A percentile compares a stretch with the other conserved stretches of the same genome.
These are phyloP conservation scores for Lactarius quietus DNA, from an alignment of 768 basidiomycete genomes.

Conservation along the genomic window DNA sequence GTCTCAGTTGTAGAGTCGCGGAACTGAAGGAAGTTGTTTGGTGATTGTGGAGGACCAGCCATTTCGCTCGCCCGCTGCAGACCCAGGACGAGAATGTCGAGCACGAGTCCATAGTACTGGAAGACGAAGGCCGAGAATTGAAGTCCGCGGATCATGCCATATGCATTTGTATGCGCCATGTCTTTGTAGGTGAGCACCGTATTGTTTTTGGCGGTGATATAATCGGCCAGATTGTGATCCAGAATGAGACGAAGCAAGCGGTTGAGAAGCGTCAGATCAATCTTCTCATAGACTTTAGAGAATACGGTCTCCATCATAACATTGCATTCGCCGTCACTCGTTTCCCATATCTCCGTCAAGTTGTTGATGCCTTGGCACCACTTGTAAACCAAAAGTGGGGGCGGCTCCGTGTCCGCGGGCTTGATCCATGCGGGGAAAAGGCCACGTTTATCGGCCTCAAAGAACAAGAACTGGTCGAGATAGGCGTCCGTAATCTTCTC, in stretches of 20 bases:
- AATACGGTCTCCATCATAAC: conserved; percentile 99
- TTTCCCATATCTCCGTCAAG: conserved; percentile 97
- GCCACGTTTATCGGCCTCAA: conserved; percentile 97
- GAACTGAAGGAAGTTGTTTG: conserved; percentile 98
- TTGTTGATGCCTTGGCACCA: conserved; percentile 99
- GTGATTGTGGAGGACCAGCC: conserved; percentile 96
- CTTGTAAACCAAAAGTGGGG: conserved; percentile 96
- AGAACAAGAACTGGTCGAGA: conserved; percentile 97
- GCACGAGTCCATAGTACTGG: conserved; percentile 96
- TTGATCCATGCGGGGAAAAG: conserved; percentile 99
- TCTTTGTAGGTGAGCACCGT: conserved; percentile 93
- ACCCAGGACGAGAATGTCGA: conserved; percentile 93
- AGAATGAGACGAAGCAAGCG: conserved; percentile 93
- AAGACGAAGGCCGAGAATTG: conserved; percentile 99
- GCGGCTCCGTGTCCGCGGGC: conserved; percentile 93
- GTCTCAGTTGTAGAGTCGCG: conserved; percentile 94
- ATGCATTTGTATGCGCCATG: conserved; percentile 98
- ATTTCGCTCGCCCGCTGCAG: conserved; percentile 98
- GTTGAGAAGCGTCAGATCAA: conserved; percentile 93
- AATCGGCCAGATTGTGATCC: conserved; percentile 98
- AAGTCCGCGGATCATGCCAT: conserved; percentile 93
- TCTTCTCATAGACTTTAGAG: conserved; percentile 98
- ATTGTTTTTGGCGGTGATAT: conserved; percentile 99
- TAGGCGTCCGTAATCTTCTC: conserved; percentile 99
- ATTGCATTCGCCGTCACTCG: conserved; percentile 94